Evolutionary conservation across 2,329 filamentous ascomycete genomes (phyloP).

Genomic region (Aphanocladium album): DNA sequence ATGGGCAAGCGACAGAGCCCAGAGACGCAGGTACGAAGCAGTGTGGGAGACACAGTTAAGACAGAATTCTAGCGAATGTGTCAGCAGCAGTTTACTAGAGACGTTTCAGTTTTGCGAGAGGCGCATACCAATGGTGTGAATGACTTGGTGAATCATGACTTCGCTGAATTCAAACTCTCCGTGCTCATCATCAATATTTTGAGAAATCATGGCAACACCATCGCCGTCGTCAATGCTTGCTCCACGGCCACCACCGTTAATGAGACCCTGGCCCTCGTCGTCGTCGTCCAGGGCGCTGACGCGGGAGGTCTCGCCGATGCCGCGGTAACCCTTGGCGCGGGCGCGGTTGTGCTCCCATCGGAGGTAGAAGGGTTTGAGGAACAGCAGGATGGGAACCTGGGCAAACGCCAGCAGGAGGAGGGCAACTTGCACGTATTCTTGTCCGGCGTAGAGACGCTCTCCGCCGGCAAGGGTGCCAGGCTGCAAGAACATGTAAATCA

Average conservation of each 20-base stretch:
- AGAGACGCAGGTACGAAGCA: constrained; percentile 95
- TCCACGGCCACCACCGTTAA: constrained; percentile 50
- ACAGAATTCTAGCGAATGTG: constrained; percentile 70
- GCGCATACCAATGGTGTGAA: constrained; percentile 88
- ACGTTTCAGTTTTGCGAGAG: not conserved
- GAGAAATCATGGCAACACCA: constrained; percentile 80
- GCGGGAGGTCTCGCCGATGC: constrained; percentile 81
- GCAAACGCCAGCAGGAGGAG: constrained; percentile 76
- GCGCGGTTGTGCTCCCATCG: constrained; percentile 89
- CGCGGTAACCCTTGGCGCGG: constrained; percentile 83
- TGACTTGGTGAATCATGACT: constrained; percentile 97
- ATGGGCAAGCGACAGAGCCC: constrained; percentile 94
- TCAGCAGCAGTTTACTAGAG: constrained; percentile 24
- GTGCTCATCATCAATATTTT: constrained; percentile 79
- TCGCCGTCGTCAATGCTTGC: constrained; percentile 62
- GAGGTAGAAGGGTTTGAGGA: constrained; percentile 94
- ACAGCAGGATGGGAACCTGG: constrained; percentile 86
- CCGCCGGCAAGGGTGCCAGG: constrained; percentile 59
- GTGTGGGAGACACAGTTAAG: constrained; percentile 99
- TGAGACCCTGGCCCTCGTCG: constrained; percentile 57
- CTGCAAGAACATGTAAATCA: constrained; percentile 98
- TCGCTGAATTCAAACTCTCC: constrained; percentile 98
- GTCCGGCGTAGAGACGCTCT: constrained; percentile 71
- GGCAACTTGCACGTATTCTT: constrained; percentile 68
- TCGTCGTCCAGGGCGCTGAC: constrained; percentile 90